Evolutionary conservation across 164 flowering plant species (phyloP).

Genomic region (Kalanchoe fedtschenkoi): DNA sequence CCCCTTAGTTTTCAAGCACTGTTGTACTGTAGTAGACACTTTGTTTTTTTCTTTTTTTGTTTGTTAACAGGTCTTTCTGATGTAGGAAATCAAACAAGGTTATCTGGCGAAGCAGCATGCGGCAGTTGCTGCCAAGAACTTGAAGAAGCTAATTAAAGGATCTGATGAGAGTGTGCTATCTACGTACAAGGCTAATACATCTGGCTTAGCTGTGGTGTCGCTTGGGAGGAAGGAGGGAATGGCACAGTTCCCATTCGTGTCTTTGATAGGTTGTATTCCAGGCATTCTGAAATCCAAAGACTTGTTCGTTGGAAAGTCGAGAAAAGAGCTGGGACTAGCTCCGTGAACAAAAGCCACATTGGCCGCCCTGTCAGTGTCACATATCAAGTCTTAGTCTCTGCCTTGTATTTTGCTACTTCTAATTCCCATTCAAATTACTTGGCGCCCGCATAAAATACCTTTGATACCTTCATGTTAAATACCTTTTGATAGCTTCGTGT

Average conservation of each 20-base stretch:
- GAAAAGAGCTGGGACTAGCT: slow-evolving; percentile 49
- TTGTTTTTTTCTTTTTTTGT: too few species aligned
- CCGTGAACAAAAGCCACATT: slow-evolving; percentile 13
- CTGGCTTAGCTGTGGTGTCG: slow-evolving; percentile 34
- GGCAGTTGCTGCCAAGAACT: slow-evolving; percentile 39
- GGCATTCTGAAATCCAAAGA: slow-evolving; percentile 57
- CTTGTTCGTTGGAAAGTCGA: slow-evolving; percentile 52
- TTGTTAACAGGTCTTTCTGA: too few species aligned
- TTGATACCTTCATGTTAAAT: too few species aligned
- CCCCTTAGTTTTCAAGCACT: neutral
- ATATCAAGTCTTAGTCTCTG: neutral
- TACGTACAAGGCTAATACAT: slow-evolving; percentile 32
- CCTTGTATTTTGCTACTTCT: neutral
- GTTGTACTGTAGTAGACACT: too few species aligned
- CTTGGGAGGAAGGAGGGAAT: slow-evolving; percentile 57
- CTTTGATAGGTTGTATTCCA: slow-evolving; percentile 44
- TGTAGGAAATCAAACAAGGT: slow-evolving; percentile 19
- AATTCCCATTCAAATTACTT: neutral
- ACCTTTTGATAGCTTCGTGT: neutral
- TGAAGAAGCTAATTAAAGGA: slow-evolving; percentile 38
- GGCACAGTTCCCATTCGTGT: slow-evolving; percentile 37
- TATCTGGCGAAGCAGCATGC: slow-evolving; percentile 33
- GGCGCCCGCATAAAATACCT: too few species aligned
- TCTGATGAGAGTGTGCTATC: slow-evolving; percentile 29
- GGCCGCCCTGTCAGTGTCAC: neutral